Percentiles rank a stretch among this genome's conserved stretches.
Evolutionary conservation across 176 grass and related monocot species (phyloP).

Genomic region (Juncus inflexus): DNA sequence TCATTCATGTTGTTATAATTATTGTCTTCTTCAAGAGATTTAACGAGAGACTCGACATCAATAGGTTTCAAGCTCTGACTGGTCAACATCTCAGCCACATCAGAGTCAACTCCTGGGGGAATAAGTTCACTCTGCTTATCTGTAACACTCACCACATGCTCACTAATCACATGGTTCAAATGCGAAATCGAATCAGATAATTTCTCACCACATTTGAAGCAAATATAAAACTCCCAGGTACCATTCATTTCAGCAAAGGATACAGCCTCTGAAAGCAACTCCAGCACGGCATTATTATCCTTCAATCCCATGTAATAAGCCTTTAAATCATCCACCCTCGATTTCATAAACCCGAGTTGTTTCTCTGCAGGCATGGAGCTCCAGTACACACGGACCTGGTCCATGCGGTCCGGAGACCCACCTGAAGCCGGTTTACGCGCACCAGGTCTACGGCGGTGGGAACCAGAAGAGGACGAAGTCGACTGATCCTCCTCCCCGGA

Average conservation of each 20-base stretch:
- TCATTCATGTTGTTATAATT: background rate
- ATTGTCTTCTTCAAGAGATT: conserved; percentile 55
- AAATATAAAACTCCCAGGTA: conserved; percentile 70
- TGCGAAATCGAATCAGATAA: conserved; percentile 38
- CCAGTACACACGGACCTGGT: conserved; percentile 78
- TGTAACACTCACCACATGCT: conserved; percentile 50
- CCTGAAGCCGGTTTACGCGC: conserved; percentile 33
- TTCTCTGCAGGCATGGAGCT: conserved; percentile 34
- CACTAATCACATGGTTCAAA: conserved; percentile 31
- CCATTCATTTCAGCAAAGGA: conserved; percentile 31
- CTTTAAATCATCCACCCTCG: conserved; percentile 53
- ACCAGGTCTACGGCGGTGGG: conserved; percentile 48
- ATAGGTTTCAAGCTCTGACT: conserved; percentile 63
- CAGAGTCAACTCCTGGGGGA: conserved; percentile 53
- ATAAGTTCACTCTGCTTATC: conserved; percentile 35
- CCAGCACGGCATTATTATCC: conserved; percentile 15
- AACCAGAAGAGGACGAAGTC: conserved; percentile 25
- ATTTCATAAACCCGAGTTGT: conserved; percentile 43
- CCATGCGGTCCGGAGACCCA: conserved; percentile 36
- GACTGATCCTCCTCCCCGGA: conserved; percentile 53
- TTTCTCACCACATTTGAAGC: conserved; percentile 47
- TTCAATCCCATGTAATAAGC: conserved; percentile 36
- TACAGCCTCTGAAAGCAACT: conserved; percentile 47
- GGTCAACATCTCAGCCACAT: conserved; percentile 61
- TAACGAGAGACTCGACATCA: conserved; percentile 45